These are phyloP conservation scores for Cornus kousa DNA, from an alignment of 148 eudicot genomes.

Conservation along the genomic window DNA sequence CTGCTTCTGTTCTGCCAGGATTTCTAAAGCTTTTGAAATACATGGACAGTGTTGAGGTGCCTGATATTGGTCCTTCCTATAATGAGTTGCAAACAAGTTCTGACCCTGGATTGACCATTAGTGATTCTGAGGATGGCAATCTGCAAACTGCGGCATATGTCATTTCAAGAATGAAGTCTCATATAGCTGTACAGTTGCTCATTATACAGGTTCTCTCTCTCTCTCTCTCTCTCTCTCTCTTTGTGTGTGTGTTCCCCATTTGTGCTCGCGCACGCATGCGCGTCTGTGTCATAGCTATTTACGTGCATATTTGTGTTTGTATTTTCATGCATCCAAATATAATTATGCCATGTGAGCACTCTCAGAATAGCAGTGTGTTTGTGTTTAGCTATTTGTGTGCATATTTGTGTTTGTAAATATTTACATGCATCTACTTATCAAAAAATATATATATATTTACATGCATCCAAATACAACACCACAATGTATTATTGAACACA, in stretches of 20 bases:
- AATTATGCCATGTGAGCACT: neutral
- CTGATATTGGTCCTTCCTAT: constrained; percentile 40
- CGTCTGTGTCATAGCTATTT: too few species aligned
- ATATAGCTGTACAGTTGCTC: constrained; percentile 75
- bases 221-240: constrained; percentile 11
- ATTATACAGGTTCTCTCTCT: constrained; percentile 66
- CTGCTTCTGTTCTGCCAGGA: constrained; percentile 60
- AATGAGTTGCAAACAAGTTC: constrained; percentile 49
- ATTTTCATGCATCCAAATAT: neutral
- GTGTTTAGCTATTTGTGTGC: too few species aligned
- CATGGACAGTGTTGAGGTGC: constrained; percentile 61
- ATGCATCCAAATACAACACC: neutral
- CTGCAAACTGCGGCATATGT: constrained; percentile 79
- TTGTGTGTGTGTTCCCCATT: neutral
- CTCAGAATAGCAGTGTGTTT: neutral
- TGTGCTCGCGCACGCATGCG: too few species aligned
- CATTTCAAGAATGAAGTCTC: constrained; percentile 80
- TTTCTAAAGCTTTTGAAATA: constrained; percentile 65
- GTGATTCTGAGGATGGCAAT: constrained; percentile 61
- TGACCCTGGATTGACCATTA: constrained; percentile 43
- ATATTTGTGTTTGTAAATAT: neutral
- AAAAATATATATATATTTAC: too few species aligned
- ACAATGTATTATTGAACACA: neutral
- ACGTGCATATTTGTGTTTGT: neutral
- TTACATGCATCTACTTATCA: neutral